Evolutionary conservation across 2,329 filamentous ascomycete species (phyloP).

Genomic region (Tympanopsis confertula): DNA sequence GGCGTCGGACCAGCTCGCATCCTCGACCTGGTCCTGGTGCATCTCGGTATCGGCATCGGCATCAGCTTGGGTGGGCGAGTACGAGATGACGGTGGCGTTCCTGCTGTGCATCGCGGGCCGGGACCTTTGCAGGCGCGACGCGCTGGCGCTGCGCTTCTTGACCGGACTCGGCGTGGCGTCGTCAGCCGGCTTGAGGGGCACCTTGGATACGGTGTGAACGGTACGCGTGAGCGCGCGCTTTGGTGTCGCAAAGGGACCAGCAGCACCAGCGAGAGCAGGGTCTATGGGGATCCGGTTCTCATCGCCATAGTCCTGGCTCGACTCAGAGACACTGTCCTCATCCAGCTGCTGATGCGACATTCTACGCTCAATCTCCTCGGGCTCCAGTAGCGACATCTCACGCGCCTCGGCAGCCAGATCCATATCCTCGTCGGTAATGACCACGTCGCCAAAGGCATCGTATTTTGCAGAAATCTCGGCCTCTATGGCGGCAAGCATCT

Average conservation of each 20-base stretch:
- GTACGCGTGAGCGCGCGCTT: constrained; percentile 34
- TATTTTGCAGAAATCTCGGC: constrained; percentile 12
- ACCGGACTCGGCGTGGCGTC: constrained; percentile 35
- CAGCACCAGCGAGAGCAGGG: constrained; percentile 25
- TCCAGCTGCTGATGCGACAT: constrained; percentile 16
- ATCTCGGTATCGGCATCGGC: constrained; percentile 2
- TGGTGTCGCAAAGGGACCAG: constrained; percentile 40
- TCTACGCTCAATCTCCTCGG: constrained; percentile 20
- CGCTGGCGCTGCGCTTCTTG: constrained; percentile 27
- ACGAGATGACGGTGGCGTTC: constrained; percentile 40
- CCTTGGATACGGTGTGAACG: constrained; percentile 65
- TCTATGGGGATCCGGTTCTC: constrained; percentile 51
- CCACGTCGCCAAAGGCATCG: constrained; percentile 29
- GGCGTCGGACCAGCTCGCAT: constrained; percentile 36
- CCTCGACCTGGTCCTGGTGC: constrained; percentile 9
- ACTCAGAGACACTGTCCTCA: constrained; percentile 42
- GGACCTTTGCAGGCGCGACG: constrained; percentile 12
- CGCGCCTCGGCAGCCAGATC: constrained; percentile 45
- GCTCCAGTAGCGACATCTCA: constrained; percentile 44
- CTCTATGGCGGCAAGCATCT: constrained; percentile 20
- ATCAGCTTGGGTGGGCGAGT: constrained; percentile 33
- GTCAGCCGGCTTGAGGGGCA: constrained; percentile 61
- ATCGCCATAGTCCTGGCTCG: constrained; percentile 55
- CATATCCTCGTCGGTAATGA: constrained; percentile 41
- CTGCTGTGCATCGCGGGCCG: constrained; percentile 14